Conservation (phyloP, 2,329 filamentous ascomycete species). For the Cladorrhinum sp. region DNA sequence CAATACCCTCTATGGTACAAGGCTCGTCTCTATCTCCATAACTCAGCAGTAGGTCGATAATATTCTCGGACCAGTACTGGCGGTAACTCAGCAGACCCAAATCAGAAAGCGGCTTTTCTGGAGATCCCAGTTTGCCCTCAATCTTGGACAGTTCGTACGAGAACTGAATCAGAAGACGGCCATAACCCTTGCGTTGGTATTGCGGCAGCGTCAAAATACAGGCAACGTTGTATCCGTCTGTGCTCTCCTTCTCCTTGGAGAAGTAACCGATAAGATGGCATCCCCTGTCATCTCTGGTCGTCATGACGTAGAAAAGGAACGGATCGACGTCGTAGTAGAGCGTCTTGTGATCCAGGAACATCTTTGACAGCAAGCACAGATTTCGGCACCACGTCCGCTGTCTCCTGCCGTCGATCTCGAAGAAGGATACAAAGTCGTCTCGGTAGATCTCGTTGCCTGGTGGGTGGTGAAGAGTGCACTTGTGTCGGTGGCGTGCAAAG, state of each 20-base stretch:
- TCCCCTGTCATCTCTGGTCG: slow-evolving; percentile 79
- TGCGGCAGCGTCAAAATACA: slow-evolving; percentile 97
- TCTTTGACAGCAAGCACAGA: slow-evolving; percentile 87
- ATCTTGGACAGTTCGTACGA: slow-evolving; percentile 96
- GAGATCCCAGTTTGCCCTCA: slow-evolving; percentile 90
- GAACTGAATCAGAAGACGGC: slow-evolving; percentile 90
- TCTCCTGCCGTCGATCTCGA: slow-evolving; percentile 91
- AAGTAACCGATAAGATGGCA: slow-evolving; percentile 99
- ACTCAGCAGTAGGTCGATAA: slow-evolving; percentile 80
- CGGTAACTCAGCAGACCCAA: slow-evolving; percentile 89
- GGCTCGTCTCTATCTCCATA: slow-evolving; percentile 65
- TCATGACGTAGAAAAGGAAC: slow-evolving; percentile 98
- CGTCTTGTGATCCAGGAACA: slow-evolving; percentile 97
- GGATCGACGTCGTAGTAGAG: slow-evolving; percentile 99
- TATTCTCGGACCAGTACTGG: slow-evolving; percentile 96
- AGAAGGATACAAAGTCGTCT: slow-evolving; percentile 90
- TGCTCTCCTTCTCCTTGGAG: slow-evolving; percentile 96
- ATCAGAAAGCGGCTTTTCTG: slow-evolving; percentile 94
- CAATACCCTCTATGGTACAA: slow-evolving; percentile 83
- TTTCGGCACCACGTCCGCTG: slow-evolving; percentile 97
- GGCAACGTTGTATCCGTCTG: slow-evolving; percentile 95
- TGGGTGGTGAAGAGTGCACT: slow-evolving; percentile 88
- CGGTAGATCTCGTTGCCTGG: slow-evolving; percentile 98
- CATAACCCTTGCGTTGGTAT: slow-evolving; percentile 92
- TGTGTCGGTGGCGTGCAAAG: slow-evolving; percentile 80